Base-by-base conservation (phyloP, 1,284 basidiomycete species). In the Sporisorium scitamineum region DNA sequence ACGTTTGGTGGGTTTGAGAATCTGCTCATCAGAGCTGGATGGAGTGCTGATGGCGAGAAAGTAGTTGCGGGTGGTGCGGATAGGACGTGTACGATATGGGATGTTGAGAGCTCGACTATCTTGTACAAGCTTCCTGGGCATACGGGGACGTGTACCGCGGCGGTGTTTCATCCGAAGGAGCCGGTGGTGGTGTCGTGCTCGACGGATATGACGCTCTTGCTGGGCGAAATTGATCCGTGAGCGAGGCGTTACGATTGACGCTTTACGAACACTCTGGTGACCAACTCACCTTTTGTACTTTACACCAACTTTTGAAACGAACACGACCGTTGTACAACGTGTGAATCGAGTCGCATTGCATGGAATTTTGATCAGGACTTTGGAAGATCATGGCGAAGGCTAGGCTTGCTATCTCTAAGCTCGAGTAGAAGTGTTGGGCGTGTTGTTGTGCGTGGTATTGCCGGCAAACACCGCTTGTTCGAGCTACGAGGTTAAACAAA, bases 91-190 rank as follows among this genome's bases (percentile, higher is more conserved):
- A 84, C 80, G 1, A 67, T 85, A n/a, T 85, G 84, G 84, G 75
- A 83, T 42, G 77, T 80, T 2, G 77, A 81, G 47, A 73, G 64
- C 26, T 66, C 67, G 32, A 62, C 70, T 18, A 80, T 84, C 6
- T 52, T 83, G 44, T 84, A 82, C 69, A 85, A 85, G 63, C 67
- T 85, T 24, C 84, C 84, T 3, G 84, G 84, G 5, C 84, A 85
- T 58, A 78, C 72, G 60, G 84, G 84, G 4, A 84, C 84, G 1
- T 82, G 80, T 47, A 85, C 84, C 1, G 80, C 82, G 2, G 80
- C 80, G 11, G 78, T 76, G n/a, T 75, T 84, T 50, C 84, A 85
- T 70, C 84, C 84, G 1, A 70, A 54, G 24, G 84, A 85, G 61
- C 83, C 84, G 4, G 80, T 85, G 56, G 75, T 84, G 10, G 75